Base-by-base conservation (phyloP, 371 early-diverging fungal genomes). In the Lichtheimia corymbifera region DNA sequence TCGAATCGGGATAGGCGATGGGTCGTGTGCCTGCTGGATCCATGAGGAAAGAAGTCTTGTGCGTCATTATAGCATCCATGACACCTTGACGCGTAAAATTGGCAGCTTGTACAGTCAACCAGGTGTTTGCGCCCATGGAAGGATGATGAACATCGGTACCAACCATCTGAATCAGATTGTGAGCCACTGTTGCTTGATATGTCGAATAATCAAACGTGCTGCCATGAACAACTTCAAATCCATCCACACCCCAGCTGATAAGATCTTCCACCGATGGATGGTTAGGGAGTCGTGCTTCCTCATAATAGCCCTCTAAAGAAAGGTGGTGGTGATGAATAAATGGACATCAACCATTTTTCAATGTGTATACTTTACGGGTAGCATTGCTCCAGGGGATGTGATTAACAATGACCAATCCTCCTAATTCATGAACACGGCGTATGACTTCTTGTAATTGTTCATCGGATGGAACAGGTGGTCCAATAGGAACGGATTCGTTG, bases 311-410 rank as follows among this genome's bases (percentile, higher is more conserved):
- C 65, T 84, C 84, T 83, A 66, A 17, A 5, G 0, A 42, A 30
- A 7, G 44, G 25, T 28, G 45, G 12, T 15, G n/a, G 45, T 2
- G 5, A 28, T 45, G 5, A 11, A 44, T 17, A 13, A 22, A 30
- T 55, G 7, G 17, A 50, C 25, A 13, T 22, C 22, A 22, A 1
- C 2, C 22, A 22, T 35, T 27, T 27, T 28, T 30, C 18, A 27
- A 30, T 27, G 18, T 25, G 1, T 11, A 27, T 6, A 42, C 7
- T 50, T 61, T 75, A 73, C 78, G 74, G 51, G 88, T 90, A 6
- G 84, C 72, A 63, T 89, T 89, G 58, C 88, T 88, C 91, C 91
- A 91, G 0, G 89, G 89, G 52, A 91, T 91, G 70, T 91, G 92
- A 71, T 91, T 91, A 27, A 91, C 89, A 58, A 90, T 87, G 3